phyloP scores from a whole-genome alignment of 495 filamentous ascomycete species.

The Glarea lozoyensis region DNA sequence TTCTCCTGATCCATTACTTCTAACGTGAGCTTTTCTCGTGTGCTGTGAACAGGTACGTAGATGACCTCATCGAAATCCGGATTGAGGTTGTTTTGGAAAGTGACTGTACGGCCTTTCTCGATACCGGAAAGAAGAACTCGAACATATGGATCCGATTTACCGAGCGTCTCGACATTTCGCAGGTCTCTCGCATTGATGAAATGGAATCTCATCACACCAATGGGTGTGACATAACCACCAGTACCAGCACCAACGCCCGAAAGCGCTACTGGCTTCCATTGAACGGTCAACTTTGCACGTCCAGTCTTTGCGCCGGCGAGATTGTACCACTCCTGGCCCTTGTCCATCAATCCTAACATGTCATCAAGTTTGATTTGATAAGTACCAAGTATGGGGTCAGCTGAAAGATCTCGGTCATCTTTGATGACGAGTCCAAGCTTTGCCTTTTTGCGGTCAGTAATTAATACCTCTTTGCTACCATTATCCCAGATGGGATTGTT shows the following conservation, averaged over 20 bases:
- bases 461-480: slow-evolving; percentile 81
- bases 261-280: slow-evolving; percentile 92
- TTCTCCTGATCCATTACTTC: slow-evolving; percentile 97
- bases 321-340: slow-evolving; percentile 94
- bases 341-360: slow-evolving; percentile 81
- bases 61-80: slow-evolving; percentile 94
- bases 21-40: slow-evolving; percentile 73
- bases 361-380: slow-evolving; percentile 94
- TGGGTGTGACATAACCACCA: slow-evolving; percentile 84
- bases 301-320: slow-evolving; percentile 74
- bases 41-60: slow-evolving; percentile 84
- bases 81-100: slow-evolving; percentile 90
- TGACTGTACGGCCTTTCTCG: slow-evolving; percentile 84
- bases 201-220: slow-evolving; percentile 90
- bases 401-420: slow-evolving; percentile 76
- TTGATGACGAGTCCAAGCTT: slow-evolving; percentile 88
- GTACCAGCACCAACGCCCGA: slow-evolving; percentile 63
- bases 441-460: slow-evolving; percentile 84
- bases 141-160: slow-evolving; percentile 93
- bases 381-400: slow-evolving; percentile 79
- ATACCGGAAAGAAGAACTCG: slow-evolving; percentile 83
- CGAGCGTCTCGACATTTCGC: slow-evolving; percentile 88
- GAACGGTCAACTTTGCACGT: slow-evolving; percentile 74
- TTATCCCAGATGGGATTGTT: slow-evolving; percentile 94
- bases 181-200: slow-evolving; percentile 75